Base-by-base conservation (phyloP, 2,329 filamentous ascomycete genomes). In the Penicillium oxalicum region DNA sequence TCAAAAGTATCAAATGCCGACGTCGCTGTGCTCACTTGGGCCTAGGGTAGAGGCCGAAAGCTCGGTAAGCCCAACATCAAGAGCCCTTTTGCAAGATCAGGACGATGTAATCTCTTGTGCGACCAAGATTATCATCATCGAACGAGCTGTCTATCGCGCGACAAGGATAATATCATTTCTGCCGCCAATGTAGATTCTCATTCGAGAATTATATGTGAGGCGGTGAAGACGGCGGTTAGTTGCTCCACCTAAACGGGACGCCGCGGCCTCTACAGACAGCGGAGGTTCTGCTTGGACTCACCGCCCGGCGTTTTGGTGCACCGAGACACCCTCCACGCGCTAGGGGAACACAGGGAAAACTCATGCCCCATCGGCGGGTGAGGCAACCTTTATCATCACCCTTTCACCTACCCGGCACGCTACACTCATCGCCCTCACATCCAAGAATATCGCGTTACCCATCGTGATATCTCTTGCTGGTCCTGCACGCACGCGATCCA, bases 341-440 rank as follows among this genome's bases (percentile, higher is more conserved):
- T 65, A 61, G 40, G 58, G 58, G 54, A 50, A 36, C 35, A 45
- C 46, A 52, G 51, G 56, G 70, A 71, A 70, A 70, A 66, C 62
- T 68, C 64, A 60, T 65, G 60, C 61, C 63, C 63, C 64, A 67
- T 66, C 64, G 55, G 56, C 63, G 59, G 61, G 58, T 59, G 63
- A 71, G 68, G 67, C 66, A 61, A 70, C 62, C 60, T 66, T 62
- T 62, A 65, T 62, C 64, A 64, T 65, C 66, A 63, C 65, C 66
- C 65, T 68, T 69, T 68, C 69, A 70, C 64, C 69, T 62, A 60
- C 57, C 60, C 61, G 59, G 66, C 59, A 59, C 58, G 50, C 61
- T 61, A 63, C 65, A 53, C 56, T 59, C 64, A 63, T 61, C 60
- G 47, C 54, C 51, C 50, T 46, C 41, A 38, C 53, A 55, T 55